Base-by-base conservation (phyloP, 352 stramenopile species). In the Pythium phragmiticola region DNA sequence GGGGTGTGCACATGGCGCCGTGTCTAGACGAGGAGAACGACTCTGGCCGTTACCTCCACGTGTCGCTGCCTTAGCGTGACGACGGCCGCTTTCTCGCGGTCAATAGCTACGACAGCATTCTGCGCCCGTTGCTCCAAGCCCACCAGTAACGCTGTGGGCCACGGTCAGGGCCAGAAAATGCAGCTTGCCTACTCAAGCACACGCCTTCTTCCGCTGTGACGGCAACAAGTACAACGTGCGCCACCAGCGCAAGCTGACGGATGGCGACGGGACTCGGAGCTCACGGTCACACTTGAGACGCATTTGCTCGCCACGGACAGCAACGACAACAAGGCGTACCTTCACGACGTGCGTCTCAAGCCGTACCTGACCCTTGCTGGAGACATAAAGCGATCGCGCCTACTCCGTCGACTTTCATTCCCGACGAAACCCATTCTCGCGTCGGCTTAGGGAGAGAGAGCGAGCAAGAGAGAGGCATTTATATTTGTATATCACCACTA, bases 101-200 rank as follows among this genome's bases (percentile, higher is more conserved):
- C 7, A 96, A 96, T 70, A 92, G 86, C 68, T 96, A 96, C 57
- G 86, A 96, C 77, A 96, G 94, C 60, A 80, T 96, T n/a, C 48
- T 96, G 56, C 88, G 88, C 61, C 57, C 77, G 85, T 19, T 80
- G 84, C 33, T 89, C 83, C 37, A 90, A 93, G 63, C 75, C 93
- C 43, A 90, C 93, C 61, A 89, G 86, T 69, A 83, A 80, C 54
- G 80, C 69, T 3, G 68, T 78, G 46, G 80, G 84, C 26, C 77
- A 82, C 43, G 86, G 93, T 59, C 84, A 88, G 57, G 33, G 9
- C 33, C 33, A 37, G 33, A 21, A 21, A 21, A 80, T 95, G 66
- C 84, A 93, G 53, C 67, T 95, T 19, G 78, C 85, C 17, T 90
- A 82, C 65, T 86, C 76, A 96, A 94, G 72, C 95, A 95, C 65